A percentile compares a stretch with the other conserved stretches of the same genome.
Conservation (phyloP, 176 grass and related monocot species). For the Hsuehochloa calcarea region DNA sequence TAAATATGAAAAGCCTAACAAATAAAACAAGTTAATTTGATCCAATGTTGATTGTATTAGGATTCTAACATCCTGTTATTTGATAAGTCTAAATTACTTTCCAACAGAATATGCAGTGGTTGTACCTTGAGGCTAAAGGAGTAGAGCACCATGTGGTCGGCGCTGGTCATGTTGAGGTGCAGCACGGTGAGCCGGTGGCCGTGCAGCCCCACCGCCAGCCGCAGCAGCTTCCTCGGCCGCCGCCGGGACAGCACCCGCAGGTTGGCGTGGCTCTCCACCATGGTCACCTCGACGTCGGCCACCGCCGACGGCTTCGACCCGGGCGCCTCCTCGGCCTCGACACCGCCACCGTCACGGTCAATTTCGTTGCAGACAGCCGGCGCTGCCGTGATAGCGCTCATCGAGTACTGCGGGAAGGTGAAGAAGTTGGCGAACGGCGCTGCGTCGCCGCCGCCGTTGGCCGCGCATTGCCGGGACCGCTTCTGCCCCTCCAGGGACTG, state of each 20-base stretch:
- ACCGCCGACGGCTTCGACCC: conserved; percentile 47
- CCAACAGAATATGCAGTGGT: not conserved
- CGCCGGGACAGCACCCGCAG: conserved; percentile 56
- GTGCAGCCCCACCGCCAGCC: conserved; percentile 58
- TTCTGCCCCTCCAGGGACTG: conserved; percentile 65
- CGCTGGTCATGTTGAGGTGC: conserved; percentile 76
- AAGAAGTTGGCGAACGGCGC: conserved; percentile 61
- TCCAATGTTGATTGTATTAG: no score
- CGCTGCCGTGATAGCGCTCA: not conserved
- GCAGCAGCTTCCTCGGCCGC: conserved; percentile 61
- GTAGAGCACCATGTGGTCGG: conserved; percentile 62
- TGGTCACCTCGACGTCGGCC: conserved; percentile 81
- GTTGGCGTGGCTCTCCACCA: conserved; percentile 79
- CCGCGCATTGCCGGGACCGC: not conserved
- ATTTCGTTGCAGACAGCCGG: not conserved
- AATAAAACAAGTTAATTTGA: no score
- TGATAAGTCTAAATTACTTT: no score
- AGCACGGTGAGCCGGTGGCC: conserved; percentile 56
- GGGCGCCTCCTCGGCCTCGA: not conserved
- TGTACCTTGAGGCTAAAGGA: conserved; percentile 83
- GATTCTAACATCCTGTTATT: no score
- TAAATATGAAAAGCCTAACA: no score
- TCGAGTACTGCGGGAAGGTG: conserved; percentile 79
- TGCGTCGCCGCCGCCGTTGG: not conserved
- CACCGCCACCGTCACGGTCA: not conserved